Evolutionary conservation across 805 yeast genomes (phyloP), one percentile per base, ranked within the genome.

Genomic region (Nematodospora valgi): DNA sequence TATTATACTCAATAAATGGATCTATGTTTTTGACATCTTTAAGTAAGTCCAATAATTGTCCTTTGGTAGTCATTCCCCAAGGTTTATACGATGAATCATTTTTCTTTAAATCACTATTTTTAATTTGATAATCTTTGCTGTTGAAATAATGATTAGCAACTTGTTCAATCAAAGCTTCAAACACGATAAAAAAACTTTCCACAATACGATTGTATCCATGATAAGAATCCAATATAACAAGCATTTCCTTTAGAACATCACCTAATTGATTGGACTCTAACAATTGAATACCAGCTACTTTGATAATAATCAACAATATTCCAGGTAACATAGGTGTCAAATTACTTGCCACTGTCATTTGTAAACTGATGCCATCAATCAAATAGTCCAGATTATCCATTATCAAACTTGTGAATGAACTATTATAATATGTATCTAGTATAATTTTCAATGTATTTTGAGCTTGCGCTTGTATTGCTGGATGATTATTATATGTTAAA

Each of bases 171-270:
- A 86, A 56, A 17, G 77, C 80, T 35, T 74, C 74, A 48, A 89
- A 86, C 0, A 86, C 82, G 3, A 70, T 58, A 42, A 88, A 84
- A 40, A 86, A 80, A 1, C 86, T 86, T 39, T 80, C 80, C 35
- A 86, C 80, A 12, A 93, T 61, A 11, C 69, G 64, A 2, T 79
- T 63, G 54, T 91, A 91, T 0, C 91, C 94, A 58, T 89, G 96
- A 50, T 82, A 91, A 35, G 79, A 68, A 58, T 91, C 98, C 32
- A 91, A 66, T 23, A 89, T 61, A 13, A 80, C 76, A 54, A 91
- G 87, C 43, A 87, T 71, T 3, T 88, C 77, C 31, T 78, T 74
- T 13, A 91, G 63, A 1, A 91, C 68, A 54, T 91, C 98, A 33
- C 69, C 75, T 34, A 91, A 67, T 40, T 78, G 86, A 39, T 64